These are phyloP conservation scores for Rusavskia elegans DNA, from an alignment of 495 filamentous ascomycete genomes.

Conservation along the genomic window DNA sequence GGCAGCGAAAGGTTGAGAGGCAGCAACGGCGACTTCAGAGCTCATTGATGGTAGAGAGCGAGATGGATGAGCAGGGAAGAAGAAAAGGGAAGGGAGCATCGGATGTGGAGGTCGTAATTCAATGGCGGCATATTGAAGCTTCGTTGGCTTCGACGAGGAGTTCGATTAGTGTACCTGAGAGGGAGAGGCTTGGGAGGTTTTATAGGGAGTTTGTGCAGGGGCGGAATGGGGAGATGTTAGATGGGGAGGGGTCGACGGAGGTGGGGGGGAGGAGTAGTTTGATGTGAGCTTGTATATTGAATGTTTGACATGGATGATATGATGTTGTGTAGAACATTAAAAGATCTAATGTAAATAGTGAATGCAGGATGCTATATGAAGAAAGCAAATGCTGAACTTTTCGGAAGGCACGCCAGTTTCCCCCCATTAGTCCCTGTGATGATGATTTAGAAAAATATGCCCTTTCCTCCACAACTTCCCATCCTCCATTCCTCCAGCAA, in stretches of 20 bases:
- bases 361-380: no score
- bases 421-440: no score
- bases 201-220: constrained; percentile 87
- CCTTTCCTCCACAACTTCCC: no score
- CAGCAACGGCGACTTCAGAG: constrained; percentile 14
- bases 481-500: no score
- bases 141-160: constrained; percentile 62
- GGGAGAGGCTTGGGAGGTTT: constrained; percentile 54
- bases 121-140: constrained; percentile 71
- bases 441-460: no score
- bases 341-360: no score
- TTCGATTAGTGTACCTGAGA: constrained; percentile 68
- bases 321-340: no score
- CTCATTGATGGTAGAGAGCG: no score
- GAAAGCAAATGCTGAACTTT: no score
- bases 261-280: constrained; percentile 84
- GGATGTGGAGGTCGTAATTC: constrained; percentile 46
- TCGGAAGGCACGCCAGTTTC: no score
- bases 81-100: constrained; percentile 6
- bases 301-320: no score
- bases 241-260: constrained; percentile 76
- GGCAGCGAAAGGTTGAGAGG: constrained; percentile 43
- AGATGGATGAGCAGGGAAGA: constrained; percentile 6
- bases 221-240: constrained; percentile 85
- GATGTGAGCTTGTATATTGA: constrained; percentile 47